Conservation (phyloP, 768 basidiomycete genomes). For the Suillus weaverae region DNA sequence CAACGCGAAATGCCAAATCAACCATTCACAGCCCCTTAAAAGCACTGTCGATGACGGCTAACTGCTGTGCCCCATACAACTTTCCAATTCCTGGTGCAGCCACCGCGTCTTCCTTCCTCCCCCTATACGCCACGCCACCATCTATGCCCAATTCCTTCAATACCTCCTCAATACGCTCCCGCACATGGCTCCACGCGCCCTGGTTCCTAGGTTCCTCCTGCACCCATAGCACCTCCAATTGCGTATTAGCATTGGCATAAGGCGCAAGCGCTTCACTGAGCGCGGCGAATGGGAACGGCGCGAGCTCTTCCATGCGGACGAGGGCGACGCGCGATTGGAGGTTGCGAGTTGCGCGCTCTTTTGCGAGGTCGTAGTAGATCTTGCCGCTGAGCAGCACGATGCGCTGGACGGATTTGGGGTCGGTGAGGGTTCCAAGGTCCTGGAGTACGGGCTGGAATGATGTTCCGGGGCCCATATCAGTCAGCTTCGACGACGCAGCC, state of each 20-base stretch:
- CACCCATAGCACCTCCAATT: conserved; percentile 52
- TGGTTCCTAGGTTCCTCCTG: conserved; percentile 93
- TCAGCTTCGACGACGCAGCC: conserved; percentile 71
- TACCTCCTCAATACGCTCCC: conserved; percentile 52
- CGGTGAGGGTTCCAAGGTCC: conserved; percentile 40
- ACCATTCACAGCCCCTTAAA: conserved; percentile 46
- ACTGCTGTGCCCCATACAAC: conserved; percentile 67
- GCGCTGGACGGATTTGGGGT: conserved; percentile 44
- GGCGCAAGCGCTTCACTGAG: conserved; percentile 45
- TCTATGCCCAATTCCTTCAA: conserved; percentile 40
- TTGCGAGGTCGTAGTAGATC: conserved; percentile 83
- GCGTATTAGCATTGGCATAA: conserved; percentile 47
- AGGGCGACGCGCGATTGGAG: conserved; percentile 59
- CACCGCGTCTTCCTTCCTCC: conserved; percentile 69
- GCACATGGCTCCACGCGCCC: conserved; percentile 74
- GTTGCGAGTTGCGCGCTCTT: conserved; percentile 54
- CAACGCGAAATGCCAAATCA: background rate
- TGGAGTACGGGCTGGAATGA: conserved; percentile 68
- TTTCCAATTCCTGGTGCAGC: conserved; percentile 77
- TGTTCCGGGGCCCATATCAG: conserved; percentile 59
- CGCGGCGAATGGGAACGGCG: conserved; percentile 78
- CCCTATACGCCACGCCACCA: conserved; percentile 52
- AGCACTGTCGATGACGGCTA: conserved; percentile 54
- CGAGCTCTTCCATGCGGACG: conserved; percentile 80
- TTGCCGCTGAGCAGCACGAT: conserved; percentile 82